A percentile compares a stretch with the other conserved stretches of the same genome.
phyloP scores from a whole-genome alignment of 139 green algal genomes.

The Haematococcus sp. region DNA sequence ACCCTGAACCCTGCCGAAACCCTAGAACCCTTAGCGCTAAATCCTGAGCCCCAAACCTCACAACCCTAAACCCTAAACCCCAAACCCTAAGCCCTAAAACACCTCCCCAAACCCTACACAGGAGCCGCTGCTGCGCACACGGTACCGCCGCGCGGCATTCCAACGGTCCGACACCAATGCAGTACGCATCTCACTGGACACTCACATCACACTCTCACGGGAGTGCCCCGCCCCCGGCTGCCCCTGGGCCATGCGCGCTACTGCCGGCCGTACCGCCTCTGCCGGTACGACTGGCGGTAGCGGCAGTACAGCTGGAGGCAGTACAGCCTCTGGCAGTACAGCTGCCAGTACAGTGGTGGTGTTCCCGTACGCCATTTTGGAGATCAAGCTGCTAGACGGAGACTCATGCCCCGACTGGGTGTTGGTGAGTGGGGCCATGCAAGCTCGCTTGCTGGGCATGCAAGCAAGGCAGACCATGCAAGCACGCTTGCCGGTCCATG shows the following conservation, averaged over 20 bases:
- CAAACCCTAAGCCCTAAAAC: too few relatives aligned
- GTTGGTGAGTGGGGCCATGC: conserved; percentile 20
- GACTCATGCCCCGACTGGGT: conserved; percentile 51
- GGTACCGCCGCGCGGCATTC: conserved; percentile 74
- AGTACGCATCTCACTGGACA: conserved; percentile 77
- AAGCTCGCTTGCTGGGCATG: not conserved
- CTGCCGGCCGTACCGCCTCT: too few relatives aligned
- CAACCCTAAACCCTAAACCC: too few relatives aligned
- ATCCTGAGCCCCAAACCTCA: too few relatives aligned
- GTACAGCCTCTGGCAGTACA: not conserved
- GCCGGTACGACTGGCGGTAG: too few relatives aligned
- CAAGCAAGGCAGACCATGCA: not conserved
- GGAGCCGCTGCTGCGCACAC: conserved; percentile 64
- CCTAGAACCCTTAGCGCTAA: too few relatives aligned
- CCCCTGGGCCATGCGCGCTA: too few relatives aligned
- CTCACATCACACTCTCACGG: conserved; percentile 13
- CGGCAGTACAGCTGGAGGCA: not conserved
- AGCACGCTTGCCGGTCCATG: too few relatives aligned
- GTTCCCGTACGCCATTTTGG: conserved; percentile 84
- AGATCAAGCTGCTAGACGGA: conserved; percentile 83
- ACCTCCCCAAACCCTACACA: too few relatives aligned
- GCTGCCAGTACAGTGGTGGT: conserved; percentile 12
- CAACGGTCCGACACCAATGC: conserved; percentile 61
- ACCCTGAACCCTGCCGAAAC: too few relatives aligned
- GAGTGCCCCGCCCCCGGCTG: too few relatives aligned